phyloP scores from a whole-genome alignment of 129 eudicot genomes.

The Artemisia annua region DNA sequence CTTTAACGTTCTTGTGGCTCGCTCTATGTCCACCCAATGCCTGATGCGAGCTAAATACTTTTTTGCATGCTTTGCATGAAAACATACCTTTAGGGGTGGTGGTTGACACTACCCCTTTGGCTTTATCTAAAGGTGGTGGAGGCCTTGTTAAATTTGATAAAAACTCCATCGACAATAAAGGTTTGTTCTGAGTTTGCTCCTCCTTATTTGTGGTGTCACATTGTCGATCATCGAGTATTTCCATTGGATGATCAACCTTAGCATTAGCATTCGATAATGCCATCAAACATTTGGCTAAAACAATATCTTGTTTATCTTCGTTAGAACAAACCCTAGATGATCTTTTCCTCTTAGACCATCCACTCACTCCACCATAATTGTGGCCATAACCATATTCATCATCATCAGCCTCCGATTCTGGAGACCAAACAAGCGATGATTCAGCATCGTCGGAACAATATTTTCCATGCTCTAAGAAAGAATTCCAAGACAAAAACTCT shows the following conservation, averaged over 20 bases:
- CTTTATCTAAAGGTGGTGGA: slow-evolving; percentile 24
- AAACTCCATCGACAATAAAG: slow-evolving; percentile 16
- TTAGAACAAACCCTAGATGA: slow-evolving; percentile 48
- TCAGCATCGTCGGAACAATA: slow-evolving; percentile 60
- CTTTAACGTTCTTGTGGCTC: slow-evolving; percentile 78
- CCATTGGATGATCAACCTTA: slow-evolving; percentile 35
- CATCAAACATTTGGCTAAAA: slow-evolving; percentile 58
- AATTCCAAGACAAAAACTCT: slow-evolving; percentile 71
- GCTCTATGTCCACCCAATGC: slow-evolving; percentile 85
- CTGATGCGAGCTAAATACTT: slow-evolving; percentile 73
- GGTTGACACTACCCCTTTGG: slow-evolving; percentile 34
- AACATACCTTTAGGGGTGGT: slow-evolving; percentile 54
- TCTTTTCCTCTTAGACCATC: slow-evolving; percentile 68
- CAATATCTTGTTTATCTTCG: slow-evolving; percentile 54
- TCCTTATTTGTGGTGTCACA: slow-evolving; percentile 51
- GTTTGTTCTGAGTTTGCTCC: slow-evolving; percentile 39
- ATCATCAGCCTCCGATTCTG: slow-evolving; percentile 38
- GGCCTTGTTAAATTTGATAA: slow-evolving; percentile 11
- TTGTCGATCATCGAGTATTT: slow-evolving; percentile 38
- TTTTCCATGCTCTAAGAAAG: slow-evolving; percentile 72
- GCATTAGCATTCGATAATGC: slow-evolving; percentile 62
- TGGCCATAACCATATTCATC: slow-evolving; percentile 21
- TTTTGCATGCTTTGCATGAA: slow-evolving; percentile 78
- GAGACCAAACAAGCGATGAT: slow-evolving; percentile 49
- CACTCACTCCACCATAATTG: slow-evolving; percentile 13